Base-by-base conservation (phyloP, 208 protist species). In the Crithidia fasciculata region DNA sequence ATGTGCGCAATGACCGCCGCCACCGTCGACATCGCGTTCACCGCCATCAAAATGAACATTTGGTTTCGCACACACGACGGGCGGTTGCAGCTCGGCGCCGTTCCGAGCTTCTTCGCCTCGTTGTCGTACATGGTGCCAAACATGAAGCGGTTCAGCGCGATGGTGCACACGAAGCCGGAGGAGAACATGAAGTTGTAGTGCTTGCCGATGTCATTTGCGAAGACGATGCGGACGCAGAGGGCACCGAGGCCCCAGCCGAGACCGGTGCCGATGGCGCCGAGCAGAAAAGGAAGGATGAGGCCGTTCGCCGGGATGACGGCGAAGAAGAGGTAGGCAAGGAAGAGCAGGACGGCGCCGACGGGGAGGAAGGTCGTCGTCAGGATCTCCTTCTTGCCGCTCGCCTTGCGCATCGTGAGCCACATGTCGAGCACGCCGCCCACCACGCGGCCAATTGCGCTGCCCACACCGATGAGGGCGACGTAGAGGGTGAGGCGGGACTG, bases 141-240 rank as follows among this genome's bases (percentile, higher is more conserved):
- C 87, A 92, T 91, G 71, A 92, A 89, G 56, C 79, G 85, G 70
- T 95, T 95, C 18, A 95, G 64, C 41, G 76, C 80, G 67, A 95
- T 90, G 39, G 84, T 88, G 70, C 84, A 82, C 55, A 90, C 80
- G 53, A 92, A 81, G 62, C 81, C 87, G 2, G 85, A 86, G 5
- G 78, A 79, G 62, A 87, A 95, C 74, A 85, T 88, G 60, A 91
- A 92, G 71, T 95, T 95, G 80, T 95, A 95, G 80, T 92, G 87
- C 71, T 95, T 95, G 40, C 87, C 90, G 57, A 92, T 78, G 62
- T 95, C 90, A 12, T 82, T 55, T 0, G 90, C 80, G 75, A 89
- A 95, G 70, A 92, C 85, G 50, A 90, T 85, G 36, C 87, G 84
- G n/a, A 88, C 62, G 13, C 75, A 59, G 5, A 95, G 73, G 1